Evolutionary conservation across 768 basidiomycete species (phyloP).

Genomic region (Ramaria rubella): DNA sequence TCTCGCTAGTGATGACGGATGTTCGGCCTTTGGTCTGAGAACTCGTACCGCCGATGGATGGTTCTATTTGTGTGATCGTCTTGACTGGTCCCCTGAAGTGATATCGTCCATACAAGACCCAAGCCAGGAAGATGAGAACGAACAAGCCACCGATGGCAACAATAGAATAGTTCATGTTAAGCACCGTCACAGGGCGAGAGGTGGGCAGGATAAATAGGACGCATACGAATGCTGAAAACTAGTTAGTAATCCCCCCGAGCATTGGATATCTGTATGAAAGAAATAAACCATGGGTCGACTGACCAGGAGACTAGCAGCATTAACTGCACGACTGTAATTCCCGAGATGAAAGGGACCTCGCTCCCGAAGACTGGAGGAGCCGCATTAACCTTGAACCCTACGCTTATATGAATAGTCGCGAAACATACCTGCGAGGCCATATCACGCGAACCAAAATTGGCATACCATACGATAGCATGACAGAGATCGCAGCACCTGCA

Average conservation of each 20-base stretch:
- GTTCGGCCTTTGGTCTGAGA: too few relatives aligned
- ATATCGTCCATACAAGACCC: conserved; percentile 42
- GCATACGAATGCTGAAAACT: conserved; percentile 51
- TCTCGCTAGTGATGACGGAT: too few relatives aligned
- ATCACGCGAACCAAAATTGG: conserved; percentile 53
- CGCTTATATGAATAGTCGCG: background rate
- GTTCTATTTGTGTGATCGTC: too few relatives aligned
- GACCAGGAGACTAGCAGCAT: conserved; percentile 41
- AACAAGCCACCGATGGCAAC: conserved; percentile 44
- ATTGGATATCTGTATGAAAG: background rate
- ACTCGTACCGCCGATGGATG: too few relatives aligned
- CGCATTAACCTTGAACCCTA: conserved; percentile 1
- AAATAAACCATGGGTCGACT: conserved; percentile 11
- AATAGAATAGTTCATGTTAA: conserved; percentile 55
- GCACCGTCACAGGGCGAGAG: conserved; percentile 39
- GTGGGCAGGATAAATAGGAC: conserved; percentile 51
- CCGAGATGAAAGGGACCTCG: conserved; percentile 49
- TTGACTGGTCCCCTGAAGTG: conserved; percentile 41
- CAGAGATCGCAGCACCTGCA: conserved; percentile 45
- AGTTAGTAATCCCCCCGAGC: too few relatives aligned
- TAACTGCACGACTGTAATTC: conserved; percentile 46
- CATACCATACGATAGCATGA: conserved; percentile 52
- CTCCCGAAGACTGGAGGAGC: conserved; percentile 32
- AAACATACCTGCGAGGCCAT: conserved; percentile 44
- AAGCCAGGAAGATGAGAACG: conserved; percentile 39